Conservation (phyloP, 2,329 filamentous ascomycete species). For the Penicillium sp. region DNA sequence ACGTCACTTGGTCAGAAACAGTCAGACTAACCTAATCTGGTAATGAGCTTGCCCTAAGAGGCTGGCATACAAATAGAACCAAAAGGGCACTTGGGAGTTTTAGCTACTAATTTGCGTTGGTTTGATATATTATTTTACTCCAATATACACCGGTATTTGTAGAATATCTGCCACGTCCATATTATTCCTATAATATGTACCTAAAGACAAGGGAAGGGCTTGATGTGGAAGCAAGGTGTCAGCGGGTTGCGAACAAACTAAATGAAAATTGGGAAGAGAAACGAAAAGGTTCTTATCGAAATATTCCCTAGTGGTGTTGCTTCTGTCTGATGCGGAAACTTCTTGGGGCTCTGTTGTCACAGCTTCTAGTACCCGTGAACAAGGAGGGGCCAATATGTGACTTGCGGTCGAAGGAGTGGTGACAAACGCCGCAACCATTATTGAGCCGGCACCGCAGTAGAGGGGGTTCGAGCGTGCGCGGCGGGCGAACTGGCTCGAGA, state of each 20-base stretch:
- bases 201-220: not conserved
- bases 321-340: not conserved
- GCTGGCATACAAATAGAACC: not conserved
- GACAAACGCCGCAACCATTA: slow-evolving; percentile 77
- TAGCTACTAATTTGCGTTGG: not conserved
- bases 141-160: rapidly evolving
- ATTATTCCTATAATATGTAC: not conserved
- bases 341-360: not conserved
- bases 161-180: not conserved
- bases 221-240: not conserved
- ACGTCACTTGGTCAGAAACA: slow-evolving; percentile 23
- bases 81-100: not conserved
- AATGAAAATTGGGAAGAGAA: not conserved
- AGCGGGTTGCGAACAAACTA: not conserved
- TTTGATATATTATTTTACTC: not conserved
- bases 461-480: slow-evolving; percentile 67
- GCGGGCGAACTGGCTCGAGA: slow-evolving; percentile 50
- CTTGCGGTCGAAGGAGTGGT: slow-evolving; percentile 73
- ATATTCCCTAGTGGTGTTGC: not conserved
- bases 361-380: not conserved
- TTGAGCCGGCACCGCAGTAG: slow-evolving; percentile 66
- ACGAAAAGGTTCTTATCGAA: too few species aligned
- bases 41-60: slow-evolving; percentile 17
- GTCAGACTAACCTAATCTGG: slow-evolving; percentile 16
- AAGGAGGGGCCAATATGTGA: slow-evolving; percentile 66